A percentile compares a stretch with the other conserved stretches of the same genome.
Conservation (phyloP, 108 stramenopile genomes). For the Aurantiochytrium sp. region DNA sequence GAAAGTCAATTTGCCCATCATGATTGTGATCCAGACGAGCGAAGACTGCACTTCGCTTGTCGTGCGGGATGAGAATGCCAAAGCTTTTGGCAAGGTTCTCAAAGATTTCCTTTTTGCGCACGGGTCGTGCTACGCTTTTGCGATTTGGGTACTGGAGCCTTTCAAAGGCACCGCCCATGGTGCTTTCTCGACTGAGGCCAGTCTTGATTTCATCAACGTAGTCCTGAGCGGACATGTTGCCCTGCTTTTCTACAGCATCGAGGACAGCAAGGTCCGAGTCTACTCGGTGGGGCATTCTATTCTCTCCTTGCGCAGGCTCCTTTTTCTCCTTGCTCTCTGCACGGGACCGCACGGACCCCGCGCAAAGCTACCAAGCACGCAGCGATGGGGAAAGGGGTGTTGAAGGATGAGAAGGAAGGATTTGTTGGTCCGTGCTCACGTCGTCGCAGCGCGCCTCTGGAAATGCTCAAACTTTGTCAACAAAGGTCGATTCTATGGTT, state of each 20-base stretch:
- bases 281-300: too few species aligned
- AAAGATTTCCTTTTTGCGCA: neutral
- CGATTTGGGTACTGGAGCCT: neutral
- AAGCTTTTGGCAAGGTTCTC: neutral
- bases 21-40: neutral
- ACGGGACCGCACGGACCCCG: too few species aligned
- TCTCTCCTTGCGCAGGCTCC: too few species aligned
- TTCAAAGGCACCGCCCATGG: neutral
- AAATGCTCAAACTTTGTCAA: neutral
- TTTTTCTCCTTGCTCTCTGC: too few species aligned
- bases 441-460: too few species aligned
- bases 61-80: neutral
- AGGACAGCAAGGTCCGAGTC: too few species aligned
- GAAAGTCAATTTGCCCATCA: neutral
- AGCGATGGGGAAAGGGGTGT: too few species aligned
- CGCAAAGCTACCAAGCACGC: too few species aligned
- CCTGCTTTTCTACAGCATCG: too few species aligned
- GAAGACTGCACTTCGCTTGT: neutral
- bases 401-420: too few species aligned
- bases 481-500: neutral
- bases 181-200: neutral
- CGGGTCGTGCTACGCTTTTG: neutral
- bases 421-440: too few species aligned
- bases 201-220: neutral
- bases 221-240: neutral